Percentiles rank a stretch among this genome's conserved stretches.
phyloP scores from a whole-genome alignment of 208 protist species.

The Spongospora subterranea region DNA sequence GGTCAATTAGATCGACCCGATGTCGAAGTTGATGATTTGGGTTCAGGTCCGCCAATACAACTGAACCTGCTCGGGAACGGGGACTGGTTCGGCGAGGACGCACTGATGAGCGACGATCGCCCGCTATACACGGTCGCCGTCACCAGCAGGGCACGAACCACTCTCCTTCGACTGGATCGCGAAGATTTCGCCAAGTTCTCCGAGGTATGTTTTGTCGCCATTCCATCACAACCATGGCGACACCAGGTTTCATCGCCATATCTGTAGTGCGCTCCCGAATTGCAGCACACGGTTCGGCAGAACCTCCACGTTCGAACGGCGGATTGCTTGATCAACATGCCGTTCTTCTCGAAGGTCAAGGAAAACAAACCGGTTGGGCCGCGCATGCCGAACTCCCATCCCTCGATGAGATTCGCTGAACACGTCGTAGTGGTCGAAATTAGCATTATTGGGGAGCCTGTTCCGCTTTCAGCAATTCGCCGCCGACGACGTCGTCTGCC shows the following conservation, averaged over 20 bases:
- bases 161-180: slow-evolving; percentile 11
- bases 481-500: slow-evolving; percentile 51
- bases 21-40: background rate
- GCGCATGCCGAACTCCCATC: no score
- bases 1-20: background rate
- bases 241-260: background rate
- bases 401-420: no score
- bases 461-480: slow-evolving; percentile 44
- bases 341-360: slow-evolving; percentile 52
- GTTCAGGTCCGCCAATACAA: background rate
- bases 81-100: slow-evolving; percentile 44
- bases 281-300: background rate
- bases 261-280: background rate
- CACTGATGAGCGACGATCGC: background rate
- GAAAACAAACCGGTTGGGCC: slow-evolving; percentile 48
- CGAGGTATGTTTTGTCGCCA: slow-evolving; percentile 13
- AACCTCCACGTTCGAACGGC: slow-evolving; percentile 46
- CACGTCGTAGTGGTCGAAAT: background rate
- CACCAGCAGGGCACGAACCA: slow-evolving; percentile 4
- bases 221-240: background rate
- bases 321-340: background rate
- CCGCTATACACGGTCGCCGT: slow-evolving; percentile 10
- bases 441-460: slow-evolving; percentile 9
- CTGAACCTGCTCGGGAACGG: slow-evolving; percentile 12
- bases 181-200: slow-evolving; percentile 21